These are phyloP conservation scores for Fusarium concolor DNA, from an alignment of 2,329 filamentous ascomycete species.

Conservation along the genomic window DNA sequence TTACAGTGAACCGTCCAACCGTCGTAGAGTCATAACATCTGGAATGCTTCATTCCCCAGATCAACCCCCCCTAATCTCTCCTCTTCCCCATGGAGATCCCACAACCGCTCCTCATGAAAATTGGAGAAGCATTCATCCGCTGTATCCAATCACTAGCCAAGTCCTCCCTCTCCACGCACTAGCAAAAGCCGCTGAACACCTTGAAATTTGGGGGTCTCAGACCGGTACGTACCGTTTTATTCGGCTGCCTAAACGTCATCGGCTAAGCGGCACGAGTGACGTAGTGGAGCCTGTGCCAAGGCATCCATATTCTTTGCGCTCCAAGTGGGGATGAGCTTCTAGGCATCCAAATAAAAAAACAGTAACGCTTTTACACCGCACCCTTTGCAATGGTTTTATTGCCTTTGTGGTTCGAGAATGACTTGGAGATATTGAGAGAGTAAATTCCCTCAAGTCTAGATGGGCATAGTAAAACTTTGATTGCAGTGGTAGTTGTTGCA, in stretches of 20 bases:
- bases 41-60: background rate
- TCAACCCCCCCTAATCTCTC: background rate
- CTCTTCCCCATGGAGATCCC: conserved; percentile 23
- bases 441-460: conserved; percentile 18
- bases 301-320: conserved; percentile 17
- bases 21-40: too few relatives aligned
- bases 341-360: conserved; percentile 25
- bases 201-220: conserved; percentile 24
- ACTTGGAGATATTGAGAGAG: too few relatives aligned
- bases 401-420: background rate
- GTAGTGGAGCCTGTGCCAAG: conserved; percentile 24
- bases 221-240: conserved; percentile 22
- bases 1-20: too few relatives aligned
- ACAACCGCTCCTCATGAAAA: background rate
- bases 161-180: background rate
- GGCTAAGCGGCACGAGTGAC: conserved; percentile 31
- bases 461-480: background rate
- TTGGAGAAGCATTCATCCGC: conserved; percentile 13
- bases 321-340: background rate
- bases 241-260: conserved; percentile 35
- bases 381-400: background rate
- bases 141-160: background rate
- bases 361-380: background rate
- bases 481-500: background rate
- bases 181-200: conserved; percentile 21